Percentiles rank a stretch among this genome's conserved stretches.
These are phyloP conservation scores for Pythium vanterpoolii DNA, from an alignment of 352 stramenopile genomes.

Conservation along the genomic window DNA sequence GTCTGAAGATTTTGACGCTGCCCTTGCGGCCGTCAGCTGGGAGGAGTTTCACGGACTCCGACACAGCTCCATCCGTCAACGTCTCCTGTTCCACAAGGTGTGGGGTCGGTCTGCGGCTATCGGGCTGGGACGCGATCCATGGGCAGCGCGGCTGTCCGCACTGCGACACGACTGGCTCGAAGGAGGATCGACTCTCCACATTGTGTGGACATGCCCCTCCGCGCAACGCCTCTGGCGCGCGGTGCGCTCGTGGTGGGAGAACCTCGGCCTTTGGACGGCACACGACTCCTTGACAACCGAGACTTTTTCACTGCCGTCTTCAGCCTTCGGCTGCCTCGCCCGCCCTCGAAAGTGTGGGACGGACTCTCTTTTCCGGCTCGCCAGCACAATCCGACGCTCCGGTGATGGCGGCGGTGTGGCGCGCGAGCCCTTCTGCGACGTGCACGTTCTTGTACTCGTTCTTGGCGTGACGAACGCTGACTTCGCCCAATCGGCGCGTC, in stretches of 20 bases:
- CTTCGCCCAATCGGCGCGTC: too few species aligned
- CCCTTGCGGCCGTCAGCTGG: too few species aligned
- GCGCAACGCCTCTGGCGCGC: slow-evolving; percentile 1
- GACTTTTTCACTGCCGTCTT: slow-evolving; percentile 11
- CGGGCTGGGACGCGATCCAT: background rate
- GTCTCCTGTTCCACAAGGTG: background rate
- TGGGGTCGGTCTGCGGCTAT: slow-evolving; percentile 6
- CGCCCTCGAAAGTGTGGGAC: slow-evolving; percentile 1
- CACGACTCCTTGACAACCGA: background rate
- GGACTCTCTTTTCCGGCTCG: slow-evolving; percentile 3
- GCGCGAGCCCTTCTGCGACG: too few species aligned
- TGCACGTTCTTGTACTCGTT: too few species aligned
- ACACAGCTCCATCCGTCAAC: slow-evolving; percentile 3
- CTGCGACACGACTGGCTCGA: background rate
- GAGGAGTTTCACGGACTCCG: background rate
- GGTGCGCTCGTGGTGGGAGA: background rate
- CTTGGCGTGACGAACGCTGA: too few species aligned
- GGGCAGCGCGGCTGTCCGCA: slow-evolving; percentile 8
- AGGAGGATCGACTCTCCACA: slow-evolving; percentile 3
- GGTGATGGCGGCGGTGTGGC: too few species aligned
- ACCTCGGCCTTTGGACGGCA: background rate
- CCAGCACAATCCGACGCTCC: too few species aligned
- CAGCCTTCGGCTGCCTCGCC: slow-evolving; percentile 3
- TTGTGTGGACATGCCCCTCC: slow-evolving; percentile 6
- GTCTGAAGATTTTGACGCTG: too few species aligned